Evolutionary conservation across 129 eudicot genomes (phyloP), one percentile per base, ranked within the genome.

Genomic region (Apium graveolens): DNA sequence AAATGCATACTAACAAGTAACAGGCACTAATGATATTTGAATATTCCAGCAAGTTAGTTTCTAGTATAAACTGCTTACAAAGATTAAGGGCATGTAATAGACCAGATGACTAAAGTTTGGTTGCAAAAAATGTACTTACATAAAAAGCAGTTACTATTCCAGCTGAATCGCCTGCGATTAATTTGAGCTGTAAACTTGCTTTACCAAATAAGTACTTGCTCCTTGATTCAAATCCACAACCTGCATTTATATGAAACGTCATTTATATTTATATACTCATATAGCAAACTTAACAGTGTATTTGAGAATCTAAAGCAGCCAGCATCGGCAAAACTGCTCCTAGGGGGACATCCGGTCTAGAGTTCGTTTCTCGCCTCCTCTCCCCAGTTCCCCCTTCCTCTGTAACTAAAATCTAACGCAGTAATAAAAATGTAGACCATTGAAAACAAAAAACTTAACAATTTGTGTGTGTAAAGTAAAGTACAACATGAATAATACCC

Each of bases 111-210:
- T 57, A 3, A n/a, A 60, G 3, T 60, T 60, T 3, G 21, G 72
- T 31, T 31, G 34, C 39, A 32, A 11, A 11, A 11, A 66, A 66
- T 66, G 5, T 12, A 31, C 72, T 81, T 69, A 85, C 81, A 43
- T 85, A 85, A 62, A 77, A 81, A 6, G 85, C 81, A 78, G 83
- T 85, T 66, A 85, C 82, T 2, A 80, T 78, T 81, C 88, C 88
- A 78, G 88, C 88, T 16, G 88, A 85, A 45, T 85, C 85, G 26
- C 88, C 88, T 49, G 13, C 20, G 55, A 85, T 66, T 48, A 85
- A 29, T 69, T 85, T 85, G 78, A 85, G 5, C 31, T 78, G 85
- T 27, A 77, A 82, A 78, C 78, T 81, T 31, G 55, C 70, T 78
- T 81, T 81, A 13, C 85, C 85, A 63, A 73, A 85, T 32, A 81